Evolutionary conservation across 139 green algal genomes (phyloP).

Genomic region (Chlamydomonas eustigma): DNA sequence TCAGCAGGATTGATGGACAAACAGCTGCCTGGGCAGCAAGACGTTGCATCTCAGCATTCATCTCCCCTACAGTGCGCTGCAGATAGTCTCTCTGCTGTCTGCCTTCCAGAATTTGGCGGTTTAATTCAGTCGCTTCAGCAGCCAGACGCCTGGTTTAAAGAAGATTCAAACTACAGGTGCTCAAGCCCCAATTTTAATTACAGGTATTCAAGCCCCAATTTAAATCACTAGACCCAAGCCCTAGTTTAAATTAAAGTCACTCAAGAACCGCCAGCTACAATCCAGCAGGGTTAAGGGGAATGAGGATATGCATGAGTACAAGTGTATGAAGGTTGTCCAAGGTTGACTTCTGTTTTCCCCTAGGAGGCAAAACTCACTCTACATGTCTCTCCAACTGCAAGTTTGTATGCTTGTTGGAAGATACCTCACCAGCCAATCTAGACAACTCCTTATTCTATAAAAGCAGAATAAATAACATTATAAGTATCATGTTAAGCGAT

Average conservation of each 20-base stretch:
- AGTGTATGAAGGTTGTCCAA: neutral
- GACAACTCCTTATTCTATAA: too few relatives aligned
- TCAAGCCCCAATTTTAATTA: neutral
- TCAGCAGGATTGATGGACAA: slow-evolving; percentile 22
- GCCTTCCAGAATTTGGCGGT: slow-evolving; percentile 12
- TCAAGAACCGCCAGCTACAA: too few relatives aligned
- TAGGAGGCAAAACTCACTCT: too few relatives aligned
- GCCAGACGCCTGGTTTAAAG: neutral
- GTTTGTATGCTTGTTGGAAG: too few relatives aligned
- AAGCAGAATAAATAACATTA: too few relatives aligned
- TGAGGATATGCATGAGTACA: neutral
- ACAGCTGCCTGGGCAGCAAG: slow-evolving; percentile 27
- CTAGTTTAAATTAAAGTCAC: too few relatives aligned
- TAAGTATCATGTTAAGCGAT: too few relatives aligned
- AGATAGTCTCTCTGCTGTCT: slow-evolving; percentile 21
- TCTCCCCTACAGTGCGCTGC: slow-evolving; percentile 31
- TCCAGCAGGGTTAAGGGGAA: neutral
- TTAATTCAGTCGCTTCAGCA: neutral
- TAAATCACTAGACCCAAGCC: neutral
- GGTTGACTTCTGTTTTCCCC: too few relatives aligned
- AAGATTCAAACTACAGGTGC: neutral
- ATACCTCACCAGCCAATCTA: too few relatives aligned
- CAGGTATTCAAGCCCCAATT: neutral
- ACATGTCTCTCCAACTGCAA: too few relatives aligned
- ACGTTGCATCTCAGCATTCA: slow-evolving; percentile 34